Evolutionary conservation across 1,139 yeast genomes (phyloP), one percentile per base, ranked within the genome.

Genomic region (Taiozyma sp.): DNA sequence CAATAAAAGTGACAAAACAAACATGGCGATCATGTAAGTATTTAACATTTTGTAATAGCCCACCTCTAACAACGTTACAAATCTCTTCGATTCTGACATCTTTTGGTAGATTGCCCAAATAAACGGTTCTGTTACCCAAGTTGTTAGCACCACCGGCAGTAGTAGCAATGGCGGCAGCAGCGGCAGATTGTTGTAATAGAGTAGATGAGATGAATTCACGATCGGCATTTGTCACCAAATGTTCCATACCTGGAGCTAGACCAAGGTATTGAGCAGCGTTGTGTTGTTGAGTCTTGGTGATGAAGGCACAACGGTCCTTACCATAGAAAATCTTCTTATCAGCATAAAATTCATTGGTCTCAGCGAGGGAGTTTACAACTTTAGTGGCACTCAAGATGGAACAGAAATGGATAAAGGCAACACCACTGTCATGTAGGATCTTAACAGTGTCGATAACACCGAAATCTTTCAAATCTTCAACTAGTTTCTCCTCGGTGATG

Each of bases 231-330:
- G 90, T 85, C 29, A 84, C 84, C 53, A 88, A 74, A 64, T 87
- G 90, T 64, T 88, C 96, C 80, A 85, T 82, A 29, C 95, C 95
- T 24, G 96, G 95, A 42, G 91, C 90, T 59, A 90, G 77, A 2
- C 97, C 97, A 54, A 91, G 73, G 66, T 89, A 91, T 69, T 91
- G 96, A 9, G 97, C 97, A 24, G 98, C 98, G 67, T 91, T 90
- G 65, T 91, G 97, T 69, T 90, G 97, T 69, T 93, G 97, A 30
- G 97, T 88, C 68, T 88, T 89, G 40, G 97, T 89, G 48, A 91
- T 88, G 63, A 77, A 78, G 4, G 81, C 80, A 62, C 96, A 88
- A 67, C 96, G 77, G 68, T 91, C 97, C 68, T 87, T 87, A 53
- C 97, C 97, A 65, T 88, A 90, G 62, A 80, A 85, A 43, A 88